Evolutionary conservation across 495 filamentous ascomycete genomes (phyloP).

Genomic region (Trichoderma orchidacearum): DNA sequence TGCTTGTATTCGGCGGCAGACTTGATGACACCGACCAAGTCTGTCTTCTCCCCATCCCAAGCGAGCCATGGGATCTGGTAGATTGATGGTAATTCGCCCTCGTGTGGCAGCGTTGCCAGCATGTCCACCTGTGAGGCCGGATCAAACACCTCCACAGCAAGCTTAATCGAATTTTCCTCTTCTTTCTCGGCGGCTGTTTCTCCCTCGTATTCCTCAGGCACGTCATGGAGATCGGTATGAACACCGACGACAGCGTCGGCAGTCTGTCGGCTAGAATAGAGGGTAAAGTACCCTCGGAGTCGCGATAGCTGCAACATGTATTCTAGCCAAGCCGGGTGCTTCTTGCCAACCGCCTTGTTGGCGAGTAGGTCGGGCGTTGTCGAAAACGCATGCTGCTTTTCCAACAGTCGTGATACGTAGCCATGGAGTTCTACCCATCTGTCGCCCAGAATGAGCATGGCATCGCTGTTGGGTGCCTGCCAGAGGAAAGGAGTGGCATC

Average conservation of each 20-base stretch:
- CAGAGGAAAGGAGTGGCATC: slow-evolving; percentile 52
- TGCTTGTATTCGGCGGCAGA: slow-evolving; percentile 23
- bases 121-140: not conserved
- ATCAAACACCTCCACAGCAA: slow-evolving; percentile 13
- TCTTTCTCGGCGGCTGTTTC: slow-evolving; percentile 8
- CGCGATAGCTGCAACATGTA: slow-evolving; percentile 59
- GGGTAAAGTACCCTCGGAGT: slow-evolving; percentile 54
- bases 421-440: slow-evolving; percentile 73
- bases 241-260: slow-evolving; percentile 44
- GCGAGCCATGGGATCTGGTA: slow-evolving; percentile 22
- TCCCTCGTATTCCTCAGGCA: slow-evolving; percentile 52
- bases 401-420: slow-evolving; percentile 48
- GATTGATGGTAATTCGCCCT: slow-evolving; percentile 19
- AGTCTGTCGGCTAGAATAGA: slow-evolving; percentile 51
- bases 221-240: slow-evolving; percentile 57
- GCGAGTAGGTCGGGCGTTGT: slow-evolving; percentile 17
- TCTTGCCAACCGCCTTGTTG: slow-evolving; percentile 39
- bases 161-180: slow-evolving; percentile 1
- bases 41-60: slow-evolving; percentile 24
- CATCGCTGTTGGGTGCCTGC: slow-evolving; percentile 71
- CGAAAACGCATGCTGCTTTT: slow-evolving; percentile 19
- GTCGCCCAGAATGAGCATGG: slow-evolving; percentile 65
- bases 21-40: slow-evolving; percentile 12
- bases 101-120: slow-evolving; percentile 21
- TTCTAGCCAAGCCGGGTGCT: slow-evolving; percentile 66